Base-by-base conservation (phyloP, 164 flowering plant genomes). In the Vitis rotundifolia region DNA sequence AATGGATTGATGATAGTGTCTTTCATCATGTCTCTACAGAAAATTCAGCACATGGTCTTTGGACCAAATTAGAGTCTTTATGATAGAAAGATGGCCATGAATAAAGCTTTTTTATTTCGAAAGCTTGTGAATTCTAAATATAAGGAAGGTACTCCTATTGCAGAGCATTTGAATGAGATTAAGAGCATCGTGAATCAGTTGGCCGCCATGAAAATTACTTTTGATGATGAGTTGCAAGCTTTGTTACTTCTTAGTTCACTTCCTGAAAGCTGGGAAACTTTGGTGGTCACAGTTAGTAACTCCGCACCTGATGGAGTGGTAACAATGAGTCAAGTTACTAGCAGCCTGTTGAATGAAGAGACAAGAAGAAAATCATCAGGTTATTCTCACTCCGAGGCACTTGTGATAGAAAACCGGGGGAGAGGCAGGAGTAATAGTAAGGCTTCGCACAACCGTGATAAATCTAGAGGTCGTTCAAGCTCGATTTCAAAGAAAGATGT, bases 141-240 rank as follows among this genome's bases (percentile, higher is more conserved):
- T 31, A 19, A 31, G 3, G 37, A 31, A 2, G 37, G 37, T 31
- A 31, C 37, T 31, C 37, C 37, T 31, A 31, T 31, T 31, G 37
- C 4, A 31, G 4, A 19, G 22, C 67, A 70, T 22, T 8, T 62
- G 61, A 70, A 37, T 54, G 67, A 52, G 5, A 14, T 61, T n/a
- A 37, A 57, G 8, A 19, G 22, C 22, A 19, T 19, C 1, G 22
- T 19, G 22, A 69, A 61, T 15, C 18, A 61, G 22, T 29, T 26
- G 61, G 11, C 18, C 19, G 5, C 15, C 13, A 62, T 62, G 61
- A 61, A 53, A 8, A 60, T 69, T 16, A 12, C 16, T 3, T 22
- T 69, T 14, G 65, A 69, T 22, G 72, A 70, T 31, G 67, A 63
- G 59, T 5, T 70, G 15, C 67, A 70, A 62, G 67, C 61, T 9